Conservation (phyloP, 768 basidiomycete species). For the Rhizopogon sp. region DNA sequence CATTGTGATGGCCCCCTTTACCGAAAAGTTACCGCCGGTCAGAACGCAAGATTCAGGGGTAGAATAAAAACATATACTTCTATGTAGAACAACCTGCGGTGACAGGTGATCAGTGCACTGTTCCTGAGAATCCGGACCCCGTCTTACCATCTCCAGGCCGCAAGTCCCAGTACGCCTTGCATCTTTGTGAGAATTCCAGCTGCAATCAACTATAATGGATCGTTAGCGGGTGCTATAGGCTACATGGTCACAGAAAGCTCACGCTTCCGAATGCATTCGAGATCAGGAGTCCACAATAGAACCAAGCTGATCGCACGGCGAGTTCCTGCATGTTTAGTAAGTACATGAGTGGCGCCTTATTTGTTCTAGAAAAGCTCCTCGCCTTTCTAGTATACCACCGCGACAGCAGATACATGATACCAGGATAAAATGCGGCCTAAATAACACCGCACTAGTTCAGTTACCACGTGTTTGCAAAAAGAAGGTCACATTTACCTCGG, state of each 20-base stretch:
- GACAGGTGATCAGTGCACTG: background rate
- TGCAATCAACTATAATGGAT: constrained; percentile 48
- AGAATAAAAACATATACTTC: constrained; percentile 35
- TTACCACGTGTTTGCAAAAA: background rate
- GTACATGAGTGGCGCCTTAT: background rate
- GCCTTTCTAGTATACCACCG: constrained; percentile 49
- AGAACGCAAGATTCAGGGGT: background rate
- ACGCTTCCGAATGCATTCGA: constrained; percentile 68
- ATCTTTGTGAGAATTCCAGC: constrained; percentile 69
- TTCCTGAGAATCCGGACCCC: background rate
- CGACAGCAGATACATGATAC: constrained; percentile 42
- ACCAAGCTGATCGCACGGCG: constrained; percentile 56
- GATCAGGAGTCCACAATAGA: constrained; percentile 55
- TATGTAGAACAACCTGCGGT: constrained; percentile 60
- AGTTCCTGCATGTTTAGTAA: constrained; percentile 40
- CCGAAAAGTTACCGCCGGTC: background rate
- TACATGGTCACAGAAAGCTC: constrained; percentile 14
- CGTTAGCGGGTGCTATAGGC: background rate
- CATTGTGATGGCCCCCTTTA: constrained; percentile 60
- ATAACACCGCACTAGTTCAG: background rate
- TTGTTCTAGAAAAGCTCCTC: background rate
- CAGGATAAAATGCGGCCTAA: constrained; percentile 63
- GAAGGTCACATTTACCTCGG: constrained; percentile 34
- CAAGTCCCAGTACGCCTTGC: constrained; percentile 62
- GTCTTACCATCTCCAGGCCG: constrained; percentile 65